Conservation (phyloP, 345 rosid genomes). For the Rhizophora apiculata region DNA sequence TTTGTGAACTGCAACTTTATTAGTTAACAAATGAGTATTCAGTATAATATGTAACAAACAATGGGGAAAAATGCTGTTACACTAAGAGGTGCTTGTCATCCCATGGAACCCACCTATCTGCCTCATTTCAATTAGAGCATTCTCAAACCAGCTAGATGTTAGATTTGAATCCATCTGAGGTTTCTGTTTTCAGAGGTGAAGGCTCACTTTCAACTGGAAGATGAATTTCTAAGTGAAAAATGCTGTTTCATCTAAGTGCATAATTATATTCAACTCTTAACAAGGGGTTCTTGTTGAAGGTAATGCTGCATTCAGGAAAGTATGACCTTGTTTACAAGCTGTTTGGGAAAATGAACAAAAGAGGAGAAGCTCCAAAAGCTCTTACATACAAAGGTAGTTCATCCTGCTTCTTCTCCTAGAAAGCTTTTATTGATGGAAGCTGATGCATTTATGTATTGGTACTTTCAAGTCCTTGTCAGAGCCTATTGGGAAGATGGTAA, state of each 20-base stretch:
- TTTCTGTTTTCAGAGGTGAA: not conserved
- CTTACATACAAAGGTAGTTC: conserved; percentile 70
- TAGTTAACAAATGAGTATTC: too few species aligned
- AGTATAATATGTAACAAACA: too few species aligned
- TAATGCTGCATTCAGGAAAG: conserved; percentile 85
- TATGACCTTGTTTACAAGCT: conserved; percentile 67
- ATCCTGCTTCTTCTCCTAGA: conserved; percentile 7
- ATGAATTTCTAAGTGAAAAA: conserved; percentile 11
- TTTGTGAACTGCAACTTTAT: too few species aligned
- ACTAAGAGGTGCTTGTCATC: too few species aligned
- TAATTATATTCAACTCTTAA: conserved; percentile 49
- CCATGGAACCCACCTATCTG: too few species aligned
- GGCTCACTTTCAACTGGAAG: conserved; percentile 1
- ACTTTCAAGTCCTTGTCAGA: conserved; percentile 72
- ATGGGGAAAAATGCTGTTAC: too few species aligned
- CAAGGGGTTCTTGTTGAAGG: conserved; percentile 64
- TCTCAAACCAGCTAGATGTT: not conserved
- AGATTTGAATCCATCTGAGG: conserved; percentile 2
- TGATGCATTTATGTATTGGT: conserved; percentile 8
- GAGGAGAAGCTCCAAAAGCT: conserved; percentile 70
- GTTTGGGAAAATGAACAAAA: conserved; percentile 69
- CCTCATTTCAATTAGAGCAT: too few species aligned
- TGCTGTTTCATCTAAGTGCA: conserved; percentile 20
- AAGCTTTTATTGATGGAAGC: conserved; percentile 9
- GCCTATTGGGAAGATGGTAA: conserved; percentile 83